Percentiles rank a stretch among this genome's conserved stretches.
Conservation (phyloP, 352 stramenopile genomes). For the Globisporangium paroecandrum region DNA sequence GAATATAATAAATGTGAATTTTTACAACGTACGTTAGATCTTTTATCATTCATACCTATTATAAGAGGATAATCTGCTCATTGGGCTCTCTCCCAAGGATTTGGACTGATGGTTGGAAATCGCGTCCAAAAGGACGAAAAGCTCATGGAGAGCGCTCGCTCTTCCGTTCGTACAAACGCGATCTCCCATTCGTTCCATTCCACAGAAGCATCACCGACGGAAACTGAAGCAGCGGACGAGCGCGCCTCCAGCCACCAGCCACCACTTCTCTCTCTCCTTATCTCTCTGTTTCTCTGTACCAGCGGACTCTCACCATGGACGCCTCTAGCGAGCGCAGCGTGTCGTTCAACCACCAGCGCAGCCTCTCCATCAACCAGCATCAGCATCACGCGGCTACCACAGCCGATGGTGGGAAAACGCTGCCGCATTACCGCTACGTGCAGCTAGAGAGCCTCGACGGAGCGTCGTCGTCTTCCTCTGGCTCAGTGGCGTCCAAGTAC, state of each 20-base stretch:
- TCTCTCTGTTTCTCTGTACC: neutral
- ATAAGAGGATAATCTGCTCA: neutral
- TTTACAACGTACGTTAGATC: neutral
- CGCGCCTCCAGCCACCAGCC: neutral
- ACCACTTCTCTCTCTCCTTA: neutral
- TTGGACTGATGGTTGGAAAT: constrained; percentile 1
- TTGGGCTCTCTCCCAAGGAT: neutral
- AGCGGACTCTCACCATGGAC: neutral
- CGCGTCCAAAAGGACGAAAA: neutral
- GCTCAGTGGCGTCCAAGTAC: neutral
- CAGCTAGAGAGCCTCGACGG: constrained; percentile 6
- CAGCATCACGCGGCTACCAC: neutral
- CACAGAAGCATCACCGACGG: neutral
- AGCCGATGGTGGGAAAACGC: constrained; percentile 1
- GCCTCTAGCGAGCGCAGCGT: neutral
- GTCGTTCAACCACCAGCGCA: constrained; percentile 1
- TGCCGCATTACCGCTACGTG: constrained; percentile 2
- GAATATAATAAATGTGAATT: neutral
- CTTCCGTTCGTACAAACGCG: neutral
- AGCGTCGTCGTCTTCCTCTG: neutral
- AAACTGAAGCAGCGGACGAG: constrained; percentile 2
- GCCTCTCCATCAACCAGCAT: neutral
- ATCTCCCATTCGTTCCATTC: neutral
- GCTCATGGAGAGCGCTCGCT: neutral
- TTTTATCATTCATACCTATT: neutral